Conservation (phyloP, 495 filamentous ascomycete species). For the Margaritispora aquatica region DNA sequence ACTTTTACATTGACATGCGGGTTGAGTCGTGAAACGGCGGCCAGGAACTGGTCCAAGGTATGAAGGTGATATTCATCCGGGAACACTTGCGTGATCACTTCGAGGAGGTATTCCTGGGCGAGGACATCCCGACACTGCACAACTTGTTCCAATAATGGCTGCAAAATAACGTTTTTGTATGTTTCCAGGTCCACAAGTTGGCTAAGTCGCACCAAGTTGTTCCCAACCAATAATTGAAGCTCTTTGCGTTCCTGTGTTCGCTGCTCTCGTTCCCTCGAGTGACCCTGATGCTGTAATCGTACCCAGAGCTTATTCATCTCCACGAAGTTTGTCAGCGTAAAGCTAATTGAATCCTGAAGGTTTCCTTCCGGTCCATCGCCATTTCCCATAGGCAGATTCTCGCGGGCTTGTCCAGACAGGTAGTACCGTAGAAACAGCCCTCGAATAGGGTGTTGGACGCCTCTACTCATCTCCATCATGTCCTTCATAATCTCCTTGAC, state of each 20-base stretch:
- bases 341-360: constrained; percentile 93
- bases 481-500: constrained; percentile 99
- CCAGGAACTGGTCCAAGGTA: constrained; percentile 89
- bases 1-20: constrained; percentile 96
- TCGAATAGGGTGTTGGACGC: constrained; percentile 92
- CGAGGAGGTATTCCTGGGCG: constrained; percentile 93
- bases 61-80: constrained; percentile 97
- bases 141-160: constrained; percentile 88
- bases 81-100: constrained; percentile 98
- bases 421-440: constrained; percentile 95
- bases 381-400: constrained; percentile 72
- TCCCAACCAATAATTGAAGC: constrained; percentile 89
- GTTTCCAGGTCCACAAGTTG: constrained; percentile 91
- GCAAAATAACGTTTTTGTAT: constrained; percentile 87
- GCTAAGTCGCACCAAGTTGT: constrained; percentile 90
- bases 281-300: constrained; percentile 91
- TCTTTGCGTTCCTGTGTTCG: constrained; percentile 92
- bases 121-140: constrained; percentile 96
- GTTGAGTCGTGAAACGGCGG: constrained; percentile 83
- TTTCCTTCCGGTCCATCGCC: constrained; percentile 95
- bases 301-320: constrained; percentile 99
- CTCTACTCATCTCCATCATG: constrained; percentile 99
- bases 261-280: constrained; percentile 88
- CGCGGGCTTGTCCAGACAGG: constrained; percentile 85
- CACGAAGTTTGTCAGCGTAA: constrained; percentile 96